These are phyloP conservation scores for Oryza coarctata DNA, from an alignment of 176 grass and related monocot species.

Conservation along the genomic window DNA sequence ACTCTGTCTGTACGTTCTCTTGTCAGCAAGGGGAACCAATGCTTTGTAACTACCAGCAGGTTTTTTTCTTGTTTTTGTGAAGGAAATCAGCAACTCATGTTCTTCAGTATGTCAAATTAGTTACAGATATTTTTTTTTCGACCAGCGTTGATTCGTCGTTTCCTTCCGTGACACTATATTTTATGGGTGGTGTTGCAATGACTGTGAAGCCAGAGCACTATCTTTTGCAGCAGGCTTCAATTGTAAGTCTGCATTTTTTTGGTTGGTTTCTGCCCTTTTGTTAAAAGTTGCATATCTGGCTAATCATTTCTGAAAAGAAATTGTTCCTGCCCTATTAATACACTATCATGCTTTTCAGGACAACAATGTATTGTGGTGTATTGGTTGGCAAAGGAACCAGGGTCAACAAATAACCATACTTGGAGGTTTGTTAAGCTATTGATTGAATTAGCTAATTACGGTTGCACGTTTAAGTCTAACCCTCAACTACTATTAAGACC, in stretches of 20 bases:
- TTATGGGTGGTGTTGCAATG: constrained; percentile 80
- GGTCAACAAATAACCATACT: constrained; percentile 79
- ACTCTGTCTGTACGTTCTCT: constrained; percentile 57
- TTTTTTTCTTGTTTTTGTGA: constrained; percentile 36
- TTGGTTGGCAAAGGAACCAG: constrained; percentile 96
- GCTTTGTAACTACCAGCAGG: constrained; percentile 88
- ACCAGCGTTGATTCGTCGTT: constrained; percentile 81
- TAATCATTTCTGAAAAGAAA: constrained; percentile 4
- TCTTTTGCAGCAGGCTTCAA: constrained; percentile 75
- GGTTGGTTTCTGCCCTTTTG: not conserved
- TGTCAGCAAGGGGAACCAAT: constrained; percentile 70
- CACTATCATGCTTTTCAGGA: constrained; percentile 55
- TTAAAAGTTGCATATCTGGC: constrained; percentile 13
- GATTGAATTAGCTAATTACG: constrained; percentile 6
- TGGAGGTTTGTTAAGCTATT: constrained; percentile 64
- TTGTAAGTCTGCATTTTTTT: constrained; percentile 49
- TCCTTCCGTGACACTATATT: constrained; percentile 78
- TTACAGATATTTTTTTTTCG: constrained; percentile 24
- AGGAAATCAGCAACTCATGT: constrained; percentile 28
- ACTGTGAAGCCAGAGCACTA: constrained; percentile 88
- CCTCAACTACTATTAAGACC: not conserved
- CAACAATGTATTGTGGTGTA: constrained; percentile 76
- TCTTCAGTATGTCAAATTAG: constrained; percentile 19
- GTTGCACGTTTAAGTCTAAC: not conserved
- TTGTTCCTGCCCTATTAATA: constrained; percentile 31